Base-by-base conservation (phyloP, 2,329 filamentous ascomycete species). In the Cladosporium sp. region DNA sequence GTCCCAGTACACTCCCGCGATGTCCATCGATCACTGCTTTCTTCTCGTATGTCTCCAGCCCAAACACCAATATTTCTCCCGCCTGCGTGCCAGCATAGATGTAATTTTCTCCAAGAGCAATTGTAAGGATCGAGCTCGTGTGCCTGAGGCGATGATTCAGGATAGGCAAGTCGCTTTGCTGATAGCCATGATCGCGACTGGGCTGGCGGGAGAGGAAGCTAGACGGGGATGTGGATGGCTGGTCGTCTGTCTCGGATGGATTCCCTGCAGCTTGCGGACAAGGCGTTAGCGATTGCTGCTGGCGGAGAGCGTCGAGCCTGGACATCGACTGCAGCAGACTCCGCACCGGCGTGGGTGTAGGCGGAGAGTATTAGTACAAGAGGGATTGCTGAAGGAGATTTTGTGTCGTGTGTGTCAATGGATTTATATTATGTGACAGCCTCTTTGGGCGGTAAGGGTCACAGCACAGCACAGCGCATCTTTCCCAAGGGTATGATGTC, bases 41-140 rank as follows among this genome's bases (percentile, higher is more conserved):
- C 51, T 88, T 85, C 72, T 95, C 87, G 71, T 92, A 99, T 7
- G 90, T 96, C 64, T 88, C 86, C 44, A 99, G 82, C 3, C 89
- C 91, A 89, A 91, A 99, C 44, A 92, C 81, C 45, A 95, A 80
- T 60, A 99, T 96, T 75, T 97, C 91, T 60, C 94, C 94, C 62
- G 91, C 89, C 71, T 97, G 91, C 1, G 94, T 92, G 39, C 94
- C 94, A 17, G 93, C 92, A 73, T 91, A 99, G 55, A 99, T 88
- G 69, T 86, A 87, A 48, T 88, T 81, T 52, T 90, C 81, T 58
- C 90, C 91, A 22, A 96, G 84, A 3, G 87, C 90, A 57, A 99
- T 82, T 8, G 91, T 85, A 51, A 99, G 84, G 48, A 95, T 89
- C 2, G 88, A 91, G 72, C 85, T 89, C 68, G 86, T 82, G 70